These are phyloP conservation scores for Naegleria fowleri DNA, from an alignment of 208 protist species.

Conservation along the genomic window DNA sequence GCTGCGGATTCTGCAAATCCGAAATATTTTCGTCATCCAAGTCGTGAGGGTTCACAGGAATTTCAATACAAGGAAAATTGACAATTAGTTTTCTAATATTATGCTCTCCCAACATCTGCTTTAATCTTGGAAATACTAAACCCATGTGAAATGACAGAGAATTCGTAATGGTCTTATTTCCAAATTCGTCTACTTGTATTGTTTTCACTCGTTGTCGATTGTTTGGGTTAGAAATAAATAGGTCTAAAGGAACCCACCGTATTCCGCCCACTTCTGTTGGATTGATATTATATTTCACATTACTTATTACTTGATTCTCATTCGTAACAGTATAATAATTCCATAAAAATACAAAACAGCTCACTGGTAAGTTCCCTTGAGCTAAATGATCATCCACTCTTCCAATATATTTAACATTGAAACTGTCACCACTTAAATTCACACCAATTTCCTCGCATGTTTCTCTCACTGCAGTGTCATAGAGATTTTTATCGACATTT, in stretches of 20 bases:
- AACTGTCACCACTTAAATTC: background rate
- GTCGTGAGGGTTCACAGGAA: background rate
- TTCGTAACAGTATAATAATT: too few species aligned
- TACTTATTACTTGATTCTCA: background rate
- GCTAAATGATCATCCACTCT: background rate
- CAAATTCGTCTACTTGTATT: background rate
- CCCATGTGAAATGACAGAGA: background rate
- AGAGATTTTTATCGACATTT: background rate
- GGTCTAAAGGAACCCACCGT: background rate
- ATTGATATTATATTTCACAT: background rate
- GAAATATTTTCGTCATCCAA: too few species aligned
- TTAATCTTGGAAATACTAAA: background rate
- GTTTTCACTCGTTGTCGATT: background rate
- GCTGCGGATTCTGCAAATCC: background rate
- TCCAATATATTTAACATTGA: background rate
- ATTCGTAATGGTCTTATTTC: background rate
- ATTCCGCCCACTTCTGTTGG: background rate
- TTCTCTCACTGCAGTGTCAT: background rate
- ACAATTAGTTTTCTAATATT: background rate
- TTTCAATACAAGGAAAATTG: background rate
- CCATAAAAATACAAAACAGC: background rate
- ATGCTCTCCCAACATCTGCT: background rate
- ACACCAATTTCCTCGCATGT: background rate
- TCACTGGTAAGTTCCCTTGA: background rate
- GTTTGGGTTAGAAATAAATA: background rate